phyloP scores from a whole-genome alignment of 148 eudicot species.

The Camellia lanceoleosa region DNA sequence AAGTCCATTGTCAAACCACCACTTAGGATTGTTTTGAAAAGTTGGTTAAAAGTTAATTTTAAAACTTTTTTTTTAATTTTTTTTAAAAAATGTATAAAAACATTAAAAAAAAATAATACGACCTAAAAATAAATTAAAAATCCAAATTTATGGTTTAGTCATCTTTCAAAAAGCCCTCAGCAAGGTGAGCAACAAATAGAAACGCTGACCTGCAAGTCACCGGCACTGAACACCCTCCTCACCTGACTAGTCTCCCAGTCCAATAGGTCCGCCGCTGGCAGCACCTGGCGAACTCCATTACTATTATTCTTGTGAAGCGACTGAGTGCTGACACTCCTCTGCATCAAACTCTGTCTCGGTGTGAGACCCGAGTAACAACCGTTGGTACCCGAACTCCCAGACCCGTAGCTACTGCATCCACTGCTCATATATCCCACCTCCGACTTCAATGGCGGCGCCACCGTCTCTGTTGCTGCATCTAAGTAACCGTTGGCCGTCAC shows the following conservation, averaged over 20 bases:
- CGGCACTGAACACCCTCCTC: conserved; percentile 51
- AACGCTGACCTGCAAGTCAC: conserved; percentile 47
- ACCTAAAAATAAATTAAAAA: no score
- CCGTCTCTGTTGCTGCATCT: background rate
- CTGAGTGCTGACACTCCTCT: conserved; percentile 42
- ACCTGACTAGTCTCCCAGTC: conserved; percentile 33
- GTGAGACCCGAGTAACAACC: no score
- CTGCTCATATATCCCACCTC: background rate
- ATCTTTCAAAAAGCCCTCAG: no score
- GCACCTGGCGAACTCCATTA: no score
- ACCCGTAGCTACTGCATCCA: background rate
- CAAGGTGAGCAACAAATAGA: no score
- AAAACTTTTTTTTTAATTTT: no score
- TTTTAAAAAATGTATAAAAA: no score
- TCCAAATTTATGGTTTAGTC: no score
- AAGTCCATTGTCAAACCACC: no score
- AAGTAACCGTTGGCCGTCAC: background rate
- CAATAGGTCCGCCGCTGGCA: background rate
- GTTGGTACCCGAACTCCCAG: background rate
- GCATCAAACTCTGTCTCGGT: conserved; percentile 13
- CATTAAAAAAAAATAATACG: no score
- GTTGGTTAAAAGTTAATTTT: no score
- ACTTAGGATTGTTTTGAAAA: no score
- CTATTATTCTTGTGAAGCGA: background rate
- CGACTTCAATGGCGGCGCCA: background rate